Evolutionary conservation across 768 basidiomycete genomes (phyloP), one percentile per base, ranked within the genome.

Genomic region (Royoungia palumana): DNA sequence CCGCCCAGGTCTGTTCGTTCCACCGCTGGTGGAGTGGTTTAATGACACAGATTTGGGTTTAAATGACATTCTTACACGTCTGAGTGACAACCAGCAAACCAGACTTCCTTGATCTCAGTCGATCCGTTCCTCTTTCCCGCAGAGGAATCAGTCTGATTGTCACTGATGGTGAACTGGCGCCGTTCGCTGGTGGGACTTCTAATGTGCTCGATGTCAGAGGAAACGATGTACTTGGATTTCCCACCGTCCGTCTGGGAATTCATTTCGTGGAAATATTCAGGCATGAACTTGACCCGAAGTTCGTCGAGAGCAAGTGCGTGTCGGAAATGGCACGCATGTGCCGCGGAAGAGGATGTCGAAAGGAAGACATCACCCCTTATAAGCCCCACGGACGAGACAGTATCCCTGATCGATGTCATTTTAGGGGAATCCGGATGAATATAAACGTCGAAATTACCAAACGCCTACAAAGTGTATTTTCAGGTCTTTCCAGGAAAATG

Each of bases 251-350:
- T 32, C 65, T 49, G 47, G 16, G 54, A 41, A 32, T 60, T 70
- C 49, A 55, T 55, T 57, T 70, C 61, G 8, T 59, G 57, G 41
- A 68, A 50, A 39, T 73, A 71, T 13, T 65, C 49, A 20, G 75
- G 71, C 50, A 81, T 77, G 62, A 83, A 83, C 61, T 81, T 82
- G 47, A 77, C 70, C 4, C 82, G 74, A 6, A 70, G 75, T 47
- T 85, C 83, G 44, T 85, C 82, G 14, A 87, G 74, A 2, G 83
- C 65, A 16, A 86, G 59, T 0, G 82, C 83, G 44, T 87, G 85
- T 16, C 85, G 74, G 64, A 85, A 82, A n/a, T 76, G 74, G 5
- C 72, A 71, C 37, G 83, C 77, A 48, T 77, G 76, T 10, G 70
- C 73, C 42, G 82, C 80, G 5, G 76, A 75, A 3, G 71, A 74